Base-by-base conservation (phyloP, 2,329 filamentous ascomycete species). In the Aquanectria penicillioides region DNA sequence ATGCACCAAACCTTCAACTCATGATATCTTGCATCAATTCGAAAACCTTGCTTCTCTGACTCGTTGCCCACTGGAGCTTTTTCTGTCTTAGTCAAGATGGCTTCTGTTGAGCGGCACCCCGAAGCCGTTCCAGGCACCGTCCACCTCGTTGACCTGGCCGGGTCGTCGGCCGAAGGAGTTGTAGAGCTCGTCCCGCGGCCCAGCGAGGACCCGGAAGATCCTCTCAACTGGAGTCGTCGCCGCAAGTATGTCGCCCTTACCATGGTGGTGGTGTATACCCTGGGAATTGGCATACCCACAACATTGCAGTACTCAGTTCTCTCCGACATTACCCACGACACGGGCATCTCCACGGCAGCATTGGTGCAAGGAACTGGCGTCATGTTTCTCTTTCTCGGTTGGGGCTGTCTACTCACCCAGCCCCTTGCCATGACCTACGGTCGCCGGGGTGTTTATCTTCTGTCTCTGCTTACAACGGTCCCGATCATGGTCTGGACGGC, bases 361-460 rank as follows among this genome's bases (percentile, higher is more conserved):
- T 60, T 44, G 64, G 2, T 67, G 63, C 6, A 70, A 65, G 71
- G 70, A 1, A 73, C 71, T 1, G 71, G 71, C 9, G 67, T 69
- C 44, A 70, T 72, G 61, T 75, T 75, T 25, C 65, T 74, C 8
- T 69, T 73, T 49, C 68, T 66, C 17, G 73, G 73, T 8, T 75
- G 73, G 73, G 73, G 69, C 5, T 72, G 69, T 36, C 22, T 75
- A 5, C 50, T 74, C 40, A 74, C 71, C 71, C 71, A 74, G 40
- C 60, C 73, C 2, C 43, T 74, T 6, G 73, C 71, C 6, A 61
- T 71, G 10, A 66, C 71, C n/a, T 74, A 72, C 41, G 73, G 73
- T 20, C 72, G 71, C 44, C 65, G 71, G 2, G 63, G 64, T 9
- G 68, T 68, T 1, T 75, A 74, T 34, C 63, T 75, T 8, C 49